These are phyloP conservation scores for Macrophomina phaseolina DNA, from an alignment of 2,329 filamentous ascomycete species.

Conservation along the genomic window DNA sequence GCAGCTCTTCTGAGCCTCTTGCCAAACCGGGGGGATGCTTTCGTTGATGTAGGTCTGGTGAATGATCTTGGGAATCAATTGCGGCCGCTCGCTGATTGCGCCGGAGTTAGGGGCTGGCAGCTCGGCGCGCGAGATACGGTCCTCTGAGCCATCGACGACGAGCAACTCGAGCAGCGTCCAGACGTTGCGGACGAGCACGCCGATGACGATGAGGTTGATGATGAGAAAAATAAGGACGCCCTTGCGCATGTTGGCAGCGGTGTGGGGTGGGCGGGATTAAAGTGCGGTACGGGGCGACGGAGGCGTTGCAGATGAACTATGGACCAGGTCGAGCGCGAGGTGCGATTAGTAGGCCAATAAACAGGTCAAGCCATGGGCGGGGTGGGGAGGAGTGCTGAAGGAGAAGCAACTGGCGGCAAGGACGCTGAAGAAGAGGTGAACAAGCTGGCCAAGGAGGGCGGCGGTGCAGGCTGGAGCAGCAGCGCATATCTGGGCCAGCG, in stretches of 20 bases:
- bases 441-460: constrained; percentile 25
- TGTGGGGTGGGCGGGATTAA: constrained; percentile 15
- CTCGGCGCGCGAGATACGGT: constrained; percentile 70
- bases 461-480: constrained; percentile 26
- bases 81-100: constrained; percentile 60
- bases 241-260: constrained; percentile 60
- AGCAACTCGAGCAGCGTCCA: constrained; percentile 75
- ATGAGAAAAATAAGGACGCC: constrained; percentile 68
- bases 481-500: constrained; percentile 16
- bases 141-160: constrained; percentile 68
- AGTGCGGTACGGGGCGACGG: constrained; percentile 20
- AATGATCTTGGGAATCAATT: constrained; percentile 76
- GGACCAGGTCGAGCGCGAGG: constrained; percentile 1
- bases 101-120: constrained; percentile 69
- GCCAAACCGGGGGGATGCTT: constrained; percentile 70
- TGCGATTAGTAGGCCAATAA: constrained; percentile 18
- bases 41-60: constrained; percentile 79
- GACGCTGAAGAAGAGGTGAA: constrained; percentile 20
- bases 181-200: constrained; percentile 69
- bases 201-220: constrained; percentile 67
- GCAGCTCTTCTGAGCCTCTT: constrained; percentile 69
- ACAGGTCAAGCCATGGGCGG: constrained; percentile 17
- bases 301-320: neutral
- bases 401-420: neutral
- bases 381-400: constrained; percentile 6